Evolutionary conservation across 73 alveolate species (phyloP).

Genomic region (Uronychia setigera): DNA sequence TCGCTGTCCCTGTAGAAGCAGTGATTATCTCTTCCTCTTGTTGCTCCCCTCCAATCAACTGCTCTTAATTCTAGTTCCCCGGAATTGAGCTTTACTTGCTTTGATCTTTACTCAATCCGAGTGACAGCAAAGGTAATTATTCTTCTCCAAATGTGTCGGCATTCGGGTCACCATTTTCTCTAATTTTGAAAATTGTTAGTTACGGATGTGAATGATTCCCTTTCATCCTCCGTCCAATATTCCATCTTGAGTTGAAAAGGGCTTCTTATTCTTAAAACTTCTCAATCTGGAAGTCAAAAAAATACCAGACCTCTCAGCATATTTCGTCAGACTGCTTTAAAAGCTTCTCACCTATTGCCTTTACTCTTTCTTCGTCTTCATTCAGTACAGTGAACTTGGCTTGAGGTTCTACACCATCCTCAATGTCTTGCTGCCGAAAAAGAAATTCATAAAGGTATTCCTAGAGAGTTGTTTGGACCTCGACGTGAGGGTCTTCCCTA

Average conservation of each 20-base stretch:
- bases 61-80: too few species aligned
- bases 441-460: constrained; percentile 24
- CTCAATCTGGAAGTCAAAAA: neutral
- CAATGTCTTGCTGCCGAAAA: constrained; percentile 28
- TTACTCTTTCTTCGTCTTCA: constrained; percentile 24
- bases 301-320: neutral
- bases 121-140: too few species aligned
- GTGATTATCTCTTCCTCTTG: neutral
- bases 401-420: constrained; percentile 21
- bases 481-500: constrained; percentile 29
- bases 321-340: neutral
- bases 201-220: too few species aligned
- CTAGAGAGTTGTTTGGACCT: constrained; percentile 22
- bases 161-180: neutral
- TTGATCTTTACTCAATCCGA: too few species aligned
- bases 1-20: neutral
- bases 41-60: neutral
- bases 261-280: neutral
- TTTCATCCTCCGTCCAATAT: neutral
- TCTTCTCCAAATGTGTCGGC: neutral
- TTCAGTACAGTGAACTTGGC: constrained; percentile 23
- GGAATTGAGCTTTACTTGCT: too few species aligned
- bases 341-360: neutral
- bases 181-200: too few species aligned
- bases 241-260: neutral